Base-by-base conservation (phyloP, 75 land plant species). In the Cunninghamia lanceolata region DNA sequence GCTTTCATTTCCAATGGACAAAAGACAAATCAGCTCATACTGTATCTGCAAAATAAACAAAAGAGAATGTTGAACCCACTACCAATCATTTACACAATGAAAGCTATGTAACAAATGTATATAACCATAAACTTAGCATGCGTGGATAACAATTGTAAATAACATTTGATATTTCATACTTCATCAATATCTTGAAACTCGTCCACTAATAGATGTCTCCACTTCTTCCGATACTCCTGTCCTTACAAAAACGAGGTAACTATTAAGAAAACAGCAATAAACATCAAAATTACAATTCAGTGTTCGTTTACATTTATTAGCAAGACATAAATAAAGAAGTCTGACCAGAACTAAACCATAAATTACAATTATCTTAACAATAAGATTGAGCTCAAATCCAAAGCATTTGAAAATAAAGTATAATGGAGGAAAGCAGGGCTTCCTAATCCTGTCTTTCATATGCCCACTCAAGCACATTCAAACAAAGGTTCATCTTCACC, bases 161-260 rank as follows among this genome's bases (percentile, higher is more conserved):
- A 3, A 82, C 45, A 83, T 19, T 4, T 87, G 6, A 17, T 59
- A 19, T 36, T 9, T 38, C 86, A 70, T 86, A 88, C 89, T 82
- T 28, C 59, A 56, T 88, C 89, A 34, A 88, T 88, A 66, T 88
- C 89, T 54, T 88, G 89, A 53, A 88, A 88, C 45, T 88, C 89
- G 28, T 88, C 89, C 39, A 85, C 89, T 21, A 88, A 43, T 30
- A 88, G 50, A 63, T 88, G 81, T 35, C 56, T 83, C 88, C 88
- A 87, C 28, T 75, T 74, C 3, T 47, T 50, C 25, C 85, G 74
- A 47, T 43, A 87, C n/a, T 43, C 7, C 88, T 87, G 87, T 50
- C 46, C 28, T 63, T 63, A 13, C 16, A 28, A 38, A 46, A 83
- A 83, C 3, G 28, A 13, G 36, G 3, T 71, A 34, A 71, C n/a